Evolutionary conservation across 345 rosid genomes (phyloP), one percentile per base, ranked within the genome.

Genomic region (Excoecaria agallocha): DNA sequence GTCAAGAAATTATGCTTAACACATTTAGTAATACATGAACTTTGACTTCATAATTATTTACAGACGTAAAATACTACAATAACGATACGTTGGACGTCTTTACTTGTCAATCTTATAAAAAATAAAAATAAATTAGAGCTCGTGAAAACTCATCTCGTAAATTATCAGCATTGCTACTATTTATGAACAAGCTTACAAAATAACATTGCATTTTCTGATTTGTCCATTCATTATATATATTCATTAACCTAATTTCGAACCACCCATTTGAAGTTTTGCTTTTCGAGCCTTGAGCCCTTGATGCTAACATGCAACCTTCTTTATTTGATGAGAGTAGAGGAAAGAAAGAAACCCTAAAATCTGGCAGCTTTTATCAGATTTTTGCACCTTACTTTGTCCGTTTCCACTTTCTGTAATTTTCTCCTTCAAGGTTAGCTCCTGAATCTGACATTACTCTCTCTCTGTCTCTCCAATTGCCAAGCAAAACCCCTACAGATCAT

Each of bases 321-420:
- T 30, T 30, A 30, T 30, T 30, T 30, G 30, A 30, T 30, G 30
- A 30, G 30, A 30, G 30, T 30, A 54, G 48, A 60, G 46, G 56
- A 22, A 71, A 64, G 8, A 58, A 43, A 37, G 25, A 35, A 52
- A 19, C n/a, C 20, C 59, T 22, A 55, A n/a, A 22, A 20, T 17
- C n/a, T 55, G 8, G 24, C 12, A n/a, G 59, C 63, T 22, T 30
- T 30, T 30, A 30, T 30, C 30, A 30, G 30, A 30, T 30, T 30
- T 30, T 30, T 30, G 30, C 30, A 30, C 30, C 30, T 30, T 30
- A 30, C 30, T 30, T 1, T 30, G 30, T 66, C 20, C 13, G 30
- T 48, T 57, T 19, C 16, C 49, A 70, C 50, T n/a, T 75, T 76
- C 64, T 69, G 45, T 57, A 51, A 57, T 69, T 58, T 72, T 11